phyloP scores from a whole-genome alignment of 305 asterid genomes.

The Fraxinus baroniana region DNA sequence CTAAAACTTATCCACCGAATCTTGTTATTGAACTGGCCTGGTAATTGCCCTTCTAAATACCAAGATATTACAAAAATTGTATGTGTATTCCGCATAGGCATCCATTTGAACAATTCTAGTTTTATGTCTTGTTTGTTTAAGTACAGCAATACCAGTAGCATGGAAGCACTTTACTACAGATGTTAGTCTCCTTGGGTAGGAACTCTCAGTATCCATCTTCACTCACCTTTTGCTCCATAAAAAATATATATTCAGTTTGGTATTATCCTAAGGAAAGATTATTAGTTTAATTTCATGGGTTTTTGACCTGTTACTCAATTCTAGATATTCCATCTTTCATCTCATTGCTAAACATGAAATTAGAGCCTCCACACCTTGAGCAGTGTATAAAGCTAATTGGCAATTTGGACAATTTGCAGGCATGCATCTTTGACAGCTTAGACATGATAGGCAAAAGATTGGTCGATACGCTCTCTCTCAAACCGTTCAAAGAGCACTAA shows the following conservation, averaged over 20 bases:
- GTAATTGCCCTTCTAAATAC: background rate
- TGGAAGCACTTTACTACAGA: background rate
- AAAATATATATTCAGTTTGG: background rate
- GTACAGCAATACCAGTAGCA: background rate
- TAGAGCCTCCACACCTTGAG: background rate
- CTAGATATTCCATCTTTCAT: background rate
- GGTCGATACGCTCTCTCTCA: background rate
- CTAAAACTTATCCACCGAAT: background rate
- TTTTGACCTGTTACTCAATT: background rate
- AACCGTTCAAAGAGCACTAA: background rate
- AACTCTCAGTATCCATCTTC: background rate
- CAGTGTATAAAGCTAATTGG: background rate
- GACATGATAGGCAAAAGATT: background rate
- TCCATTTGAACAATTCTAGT: background rate
- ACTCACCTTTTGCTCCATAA: background rate
- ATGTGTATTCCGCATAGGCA: background rate
- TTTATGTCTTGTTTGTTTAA: background rate
- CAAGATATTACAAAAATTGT: background rate
- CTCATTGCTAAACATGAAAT: background rate
- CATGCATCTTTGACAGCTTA: background rate
- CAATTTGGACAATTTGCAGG: background rate
- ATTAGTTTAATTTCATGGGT: background rate
- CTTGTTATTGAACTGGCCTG: background rate
- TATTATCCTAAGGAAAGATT: background rate
- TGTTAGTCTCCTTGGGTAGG: background rate